Base-by-base conservation (phyloP, 116 monocot genomes). In the Papilionanthe hybrid region DNA sequence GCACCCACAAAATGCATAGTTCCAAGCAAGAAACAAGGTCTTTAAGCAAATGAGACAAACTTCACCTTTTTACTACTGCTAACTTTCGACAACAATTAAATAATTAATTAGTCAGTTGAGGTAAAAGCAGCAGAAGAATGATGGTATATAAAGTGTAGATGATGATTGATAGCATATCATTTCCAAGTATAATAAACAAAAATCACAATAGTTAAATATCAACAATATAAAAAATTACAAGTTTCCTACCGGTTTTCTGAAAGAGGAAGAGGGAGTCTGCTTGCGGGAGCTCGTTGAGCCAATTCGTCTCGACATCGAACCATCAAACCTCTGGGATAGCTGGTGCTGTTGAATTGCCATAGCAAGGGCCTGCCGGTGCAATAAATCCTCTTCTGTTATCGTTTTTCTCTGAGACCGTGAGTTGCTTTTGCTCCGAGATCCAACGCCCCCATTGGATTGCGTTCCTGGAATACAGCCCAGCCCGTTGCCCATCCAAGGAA, bases 221-320 rank as follows among this genome's bases (percentile, higher is more conserved):
- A 57, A 78, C 4, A 60, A 53, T 49, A 4, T 44, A 19, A 27
- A 57, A 48, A 63, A n/a, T n/a, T n/a, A n/a, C n/a, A n/a, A n/a
- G n/a, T n/a, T n/a, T n/a, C 42, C 72, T 43, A 88, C 88, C 85
- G 72, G 85, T 79, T 87, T 85, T 32, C 84, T 77, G 41, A 91
- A 22, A 50, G 87, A 83, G 50, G 88, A 91, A 4, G 92, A 76
- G 20, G 89, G 71, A 20, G 82, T 84, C 55, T 78, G 80, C 67
- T 89, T 71, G 48, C 95, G 82, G 8, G 91, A 92, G 82, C 90
- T 90, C 5, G 82, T 90, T 49, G 90, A 83, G 30, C 92, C 90
- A 13, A 91, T 85, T 68, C 95, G 82, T 78, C 95, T 81, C 45
- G 92, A 95, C 85, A 92, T 86, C 7, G 95, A 95, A 55, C 95